These are phyloP conservation scores for Phlebiopsis gigantea DNA, from an alignment of 768 basidiomycete genomes.

Conservation along the genomic window DNA sequence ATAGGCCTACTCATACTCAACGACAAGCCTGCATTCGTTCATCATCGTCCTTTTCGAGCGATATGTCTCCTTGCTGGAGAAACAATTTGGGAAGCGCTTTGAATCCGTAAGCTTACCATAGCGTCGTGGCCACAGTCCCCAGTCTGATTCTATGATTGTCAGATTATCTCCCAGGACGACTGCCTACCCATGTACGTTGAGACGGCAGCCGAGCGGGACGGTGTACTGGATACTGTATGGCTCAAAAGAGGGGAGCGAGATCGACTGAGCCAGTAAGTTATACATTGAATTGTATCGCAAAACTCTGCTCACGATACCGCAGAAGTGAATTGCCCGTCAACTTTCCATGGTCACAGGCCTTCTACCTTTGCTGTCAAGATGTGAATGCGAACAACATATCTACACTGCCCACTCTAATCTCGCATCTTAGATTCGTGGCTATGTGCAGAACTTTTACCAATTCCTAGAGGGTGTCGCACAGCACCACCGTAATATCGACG, in stretches of 20 bases:
- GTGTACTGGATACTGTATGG: slow-evolving; percentile 81
- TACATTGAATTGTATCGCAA: neutral
- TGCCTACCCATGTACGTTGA: slow-evolving; percentile 81
- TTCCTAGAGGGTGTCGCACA: slow-evolving; percentile 95
- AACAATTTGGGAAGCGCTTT: slow-evolving; percentile 75
- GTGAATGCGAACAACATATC: slow-evolving; percentile 33
- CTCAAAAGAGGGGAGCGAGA: slow-evolving; percentile 62
- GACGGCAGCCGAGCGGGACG: slow-evolving; percentile 54
- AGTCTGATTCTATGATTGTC: too few species aligned
- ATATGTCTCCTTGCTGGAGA: slow-evolving; percentile 77
- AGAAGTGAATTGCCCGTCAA: slow-evolving; percentile 63
- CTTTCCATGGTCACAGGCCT: slow-evolving; percentile 93
- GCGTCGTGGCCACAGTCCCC: neutral
- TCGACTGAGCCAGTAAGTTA: slow-evolving; percentile 45
- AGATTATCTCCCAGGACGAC: slow-evolving; percentile 88
- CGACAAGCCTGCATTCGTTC: slow-evolving; percentile 74
- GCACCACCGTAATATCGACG: slow-evolving; percentile 88
- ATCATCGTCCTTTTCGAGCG: slow-evolving; percentile 88
- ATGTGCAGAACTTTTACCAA: slow-evolving; percentile 93
- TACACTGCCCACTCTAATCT: neutral
- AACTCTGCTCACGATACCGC: neutral
- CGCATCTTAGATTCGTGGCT: slow-evolving; percentile 63
- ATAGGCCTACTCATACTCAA: slow-evolving; percentile 84
- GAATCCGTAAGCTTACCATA: slow-evolving; percentile 52
- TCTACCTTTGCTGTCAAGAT: slow-evolving; percentile 91